Evolutionary conservation across 805 yeast genomes (phyloP), one percentile per base, ranked within the genome.

Genomic region (Torulaspora delbrueckii): DNA sequence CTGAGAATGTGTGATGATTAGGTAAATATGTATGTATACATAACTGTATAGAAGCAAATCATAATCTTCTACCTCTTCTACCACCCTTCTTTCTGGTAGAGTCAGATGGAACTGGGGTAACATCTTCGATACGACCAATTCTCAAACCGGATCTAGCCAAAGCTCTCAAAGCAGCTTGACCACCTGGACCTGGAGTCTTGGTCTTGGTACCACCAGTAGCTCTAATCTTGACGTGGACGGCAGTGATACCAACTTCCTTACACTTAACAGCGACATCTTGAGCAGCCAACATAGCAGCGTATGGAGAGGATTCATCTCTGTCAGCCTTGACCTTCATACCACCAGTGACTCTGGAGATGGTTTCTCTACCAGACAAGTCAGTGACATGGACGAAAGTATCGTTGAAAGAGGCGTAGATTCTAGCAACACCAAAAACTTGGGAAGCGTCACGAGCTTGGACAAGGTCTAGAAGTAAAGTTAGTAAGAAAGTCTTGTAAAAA

Each of bases 51-150:
- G 24, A 40, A 24, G 14, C 31, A 32, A 40, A 40, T 77, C 76
- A 87, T 78, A 90, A 85, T 86, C 99, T 89, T 85, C 99, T 91
- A 91, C 99, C 99, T 84, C 99, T 90, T 83, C 99, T 93, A 87
- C 99, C 99, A 88, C 99, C 99, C 95, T 93, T 95, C 88, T 91
- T 87, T 86, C 99, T 93, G 76, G 99, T 95, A 69, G 98, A 90
- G 78, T 93, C 99, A 65, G 99, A 93, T 76, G 99, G 99, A 69
- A 93, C 90, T 76, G 99, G 99, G 66, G 99, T 93, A 65, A 93
- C 99, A 76, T 93, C 99, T 82, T 95, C 99, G 67, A 93, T 93
- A 79, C 99, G 89, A 69, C 99, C 99, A 64, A 93, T 93, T 84
- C 96, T 90, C 77, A 93, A 82, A 75, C 99, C 99, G 63, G 98